Evolutionary conservation across 345 rosid species (phyloP), one percentile per base, ranked within the genome.

Genomic region (Moringa oleifera): DNA sequence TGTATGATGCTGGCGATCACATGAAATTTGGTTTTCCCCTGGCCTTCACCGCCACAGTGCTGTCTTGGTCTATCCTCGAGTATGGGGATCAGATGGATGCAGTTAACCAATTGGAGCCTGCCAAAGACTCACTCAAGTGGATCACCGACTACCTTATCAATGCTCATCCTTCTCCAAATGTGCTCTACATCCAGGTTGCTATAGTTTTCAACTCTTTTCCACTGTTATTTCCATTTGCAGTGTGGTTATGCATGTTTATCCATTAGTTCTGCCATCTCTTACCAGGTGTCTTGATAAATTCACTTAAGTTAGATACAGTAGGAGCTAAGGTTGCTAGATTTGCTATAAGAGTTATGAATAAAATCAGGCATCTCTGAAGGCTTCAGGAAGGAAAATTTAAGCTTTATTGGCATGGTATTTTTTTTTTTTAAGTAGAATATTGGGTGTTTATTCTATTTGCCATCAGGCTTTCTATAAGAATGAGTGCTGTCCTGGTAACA

Each of bases 31-130:
- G 95, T 47, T 87, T 91, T 45, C 99, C 99, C 0, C 65, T 95
- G 95, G 97, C 99, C 52, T 95, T 79, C 71, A 91, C 97, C 18
- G 96, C 97, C 19, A 85, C 96, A 0, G 80, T 89, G 33, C 58
- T 95, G 64, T 89, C 99, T 0, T 95, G 99, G 99, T 68, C 97
- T 10, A 95, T 95, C 56, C 95, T 95, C 13, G 99, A 95, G 77
- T 95, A 95, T 57, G 97, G 95, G 53, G 95, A 85, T 74, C 99
- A 95, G 63, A 94, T 94, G 99, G 79, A 66, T 8, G 95, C 60
- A 0, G 81, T 82, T 47, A 74, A 79, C 61, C 96, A 80, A 61
- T 70, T 90, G 70, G 76, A 73, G 37, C 76, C 88, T 5, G 96
- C 99, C 18, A 79, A 73, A 59, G 84, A 73, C 23, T 86, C 96